phyloP scores from a whole-genome alignment of 768 basidiomycete species.

The Zangia roseola region DNA sequence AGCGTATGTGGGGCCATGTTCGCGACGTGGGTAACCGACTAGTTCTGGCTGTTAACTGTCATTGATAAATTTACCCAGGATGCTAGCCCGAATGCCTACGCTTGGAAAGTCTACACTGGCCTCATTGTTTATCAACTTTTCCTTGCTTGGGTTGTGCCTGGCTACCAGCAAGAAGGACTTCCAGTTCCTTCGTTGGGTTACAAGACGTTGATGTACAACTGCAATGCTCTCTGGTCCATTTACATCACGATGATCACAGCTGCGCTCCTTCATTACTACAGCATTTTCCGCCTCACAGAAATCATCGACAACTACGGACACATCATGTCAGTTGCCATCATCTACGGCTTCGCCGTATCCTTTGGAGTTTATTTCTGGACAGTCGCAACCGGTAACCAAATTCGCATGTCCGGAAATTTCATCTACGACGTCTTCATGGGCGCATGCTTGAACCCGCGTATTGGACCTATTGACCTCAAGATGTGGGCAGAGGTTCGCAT shows the following conservation, averaged over 20 bases:
- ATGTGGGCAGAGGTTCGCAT: slow-evolving; percentile 99
- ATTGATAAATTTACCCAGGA: slow-evolving; percentile 51
- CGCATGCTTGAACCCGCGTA: slow-evolving; percentile 87
- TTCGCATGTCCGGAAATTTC: slow-evolving; percentile 93
- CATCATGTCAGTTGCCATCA: slow-evolving; percentile 93
- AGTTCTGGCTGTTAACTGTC: neutral
- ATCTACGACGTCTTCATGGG: slow-evolving; percentile 98
- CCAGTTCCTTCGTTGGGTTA: slow-evolving; percentile 94
- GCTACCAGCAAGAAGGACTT: slow-evolving; percentile 91
- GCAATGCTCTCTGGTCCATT: slow-evolving; percentile 86
- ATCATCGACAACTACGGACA: slow-evolving; percentile 97
- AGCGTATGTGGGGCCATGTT: slow-evolving; percentile 83
- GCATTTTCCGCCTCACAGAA: slow-evolving; percentile 87
- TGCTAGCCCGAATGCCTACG: slow-evolving; percentile 85
- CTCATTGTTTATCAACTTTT: slow-evolving; percentile 87
- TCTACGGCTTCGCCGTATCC: slow-evolving; percentile 82
- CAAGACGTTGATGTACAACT: slow-evolving; percentile 93
- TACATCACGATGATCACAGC: slow-evolving; percentile 82
- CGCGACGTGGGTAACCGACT: slow-evolving; percentile 52
- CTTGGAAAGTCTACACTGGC: slow-evolving; percentile 87
- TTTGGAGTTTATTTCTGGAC: slow-evolving; percentile 80
- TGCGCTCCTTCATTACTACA: slow-evolving; percentile 68
- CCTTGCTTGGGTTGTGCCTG: slow-evolving; percentile 88
- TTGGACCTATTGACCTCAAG: slow-evolving; percentile 91
- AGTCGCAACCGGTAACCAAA: slow-evolving; percentile 71